These are phyloP conservation scores for Irpex sp. DNA, from an alignment of 1,284 basidiomycete genomes.

Conservation along the genomic window DNA sequence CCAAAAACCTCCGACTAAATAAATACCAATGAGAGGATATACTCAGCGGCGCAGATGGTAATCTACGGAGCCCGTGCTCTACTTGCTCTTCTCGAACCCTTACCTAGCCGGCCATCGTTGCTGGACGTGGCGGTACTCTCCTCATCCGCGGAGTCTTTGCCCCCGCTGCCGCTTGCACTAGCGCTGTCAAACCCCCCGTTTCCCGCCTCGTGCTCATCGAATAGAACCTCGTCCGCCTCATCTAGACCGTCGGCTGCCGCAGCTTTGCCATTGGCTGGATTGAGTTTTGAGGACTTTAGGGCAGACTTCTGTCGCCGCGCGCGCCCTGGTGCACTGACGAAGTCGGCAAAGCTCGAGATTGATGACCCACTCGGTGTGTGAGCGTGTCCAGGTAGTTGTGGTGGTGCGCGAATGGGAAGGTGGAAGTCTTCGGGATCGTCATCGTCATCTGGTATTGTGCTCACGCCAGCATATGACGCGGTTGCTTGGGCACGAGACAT, in stretches of 20 bases:
- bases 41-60: background rate
- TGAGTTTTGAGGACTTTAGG: conserved; percentile 24
- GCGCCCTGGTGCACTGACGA: conserved; percentile 46
- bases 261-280: conserved; percentile 20
- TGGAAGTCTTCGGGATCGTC: conserved; percentile 61
- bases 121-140: conserved; percentile 16
- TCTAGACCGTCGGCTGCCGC: conserved; percentile 18
- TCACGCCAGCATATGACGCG: conserved; percentile 16
- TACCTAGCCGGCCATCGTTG: conserved; percentile 1
- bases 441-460: conserved; percentile 42
- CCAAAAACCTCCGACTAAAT: background rate
- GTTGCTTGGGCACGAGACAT: conserved; percentile 40
- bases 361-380: conserved; percentile 27
- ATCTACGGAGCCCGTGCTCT: background rate
- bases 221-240: conserved; percentile 47
- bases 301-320: conserved; percentile 24
- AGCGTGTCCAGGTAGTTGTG: conserved; percentile 15
- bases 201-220: conserved; percentile 49
- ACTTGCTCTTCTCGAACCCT: conserved; percentile 4
- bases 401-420: conserved; percentile 46
- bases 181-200: conserved; percentile 10
- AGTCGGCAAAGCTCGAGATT: conserved; percentile 52
- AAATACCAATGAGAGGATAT: background rate
- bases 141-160: conserved; percentile 18
- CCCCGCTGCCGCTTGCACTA: conserved; percentile 21